Evolutionary conservation across 1,284 basidiomycete species (phyloP).

Genomic region (Apiotrichum gracile): DNA sequence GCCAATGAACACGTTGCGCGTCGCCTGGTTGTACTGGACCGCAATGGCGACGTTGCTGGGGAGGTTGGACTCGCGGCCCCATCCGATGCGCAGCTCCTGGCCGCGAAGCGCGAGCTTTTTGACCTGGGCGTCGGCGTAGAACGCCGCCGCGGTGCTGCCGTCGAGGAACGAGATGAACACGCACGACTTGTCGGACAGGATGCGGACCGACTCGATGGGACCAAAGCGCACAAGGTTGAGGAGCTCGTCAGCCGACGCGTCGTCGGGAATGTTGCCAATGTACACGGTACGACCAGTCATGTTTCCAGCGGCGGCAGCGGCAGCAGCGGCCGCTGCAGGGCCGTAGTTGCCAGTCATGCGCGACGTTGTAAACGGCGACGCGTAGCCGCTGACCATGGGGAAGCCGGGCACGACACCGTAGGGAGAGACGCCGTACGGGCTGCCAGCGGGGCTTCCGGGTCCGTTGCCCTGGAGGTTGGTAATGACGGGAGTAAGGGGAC

Average conservation of each 20-base stretch:
- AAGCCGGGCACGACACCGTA: constrained; percentile 10
- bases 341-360: constrained; percentile 53
- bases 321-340: constrained; percentile 65
- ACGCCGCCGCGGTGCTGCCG: constrained; percentile 79
- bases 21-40: constrained; percentile 82
- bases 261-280: constrained; percentile 92
- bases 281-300: constrained; percentile 85
- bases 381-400: constrained; percentile 12
- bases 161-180: constrained; percentile 98
- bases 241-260: constrained; percentile 93
- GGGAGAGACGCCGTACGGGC: neutral
- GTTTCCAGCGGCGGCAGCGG: constrained; percentile 62
- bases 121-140: constrained; percentile 89
- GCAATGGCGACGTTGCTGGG: constrained; percentile 75
- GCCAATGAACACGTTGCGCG: constrained; percentile 87
- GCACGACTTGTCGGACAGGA: constrained; percentile 95
- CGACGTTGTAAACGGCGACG: constrained; percentile 36
- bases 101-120: constrained; percentile 85
- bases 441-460: neutral
- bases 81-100: constrained; percentile 91
- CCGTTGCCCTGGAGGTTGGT: neutral
- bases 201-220: constrained; percentile 87
- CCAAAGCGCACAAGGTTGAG: constrained; percentile 97
- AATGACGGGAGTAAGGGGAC: constrained; percentile 2
- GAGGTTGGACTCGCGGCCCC: constrained; percentile 87